A percentile compares a stretch with the other conserved stretches of the same genome.
Conservation (phyloP, 2,329 filamentous ascomycete genomes). For the Curvularia verruculosa region DNA sequence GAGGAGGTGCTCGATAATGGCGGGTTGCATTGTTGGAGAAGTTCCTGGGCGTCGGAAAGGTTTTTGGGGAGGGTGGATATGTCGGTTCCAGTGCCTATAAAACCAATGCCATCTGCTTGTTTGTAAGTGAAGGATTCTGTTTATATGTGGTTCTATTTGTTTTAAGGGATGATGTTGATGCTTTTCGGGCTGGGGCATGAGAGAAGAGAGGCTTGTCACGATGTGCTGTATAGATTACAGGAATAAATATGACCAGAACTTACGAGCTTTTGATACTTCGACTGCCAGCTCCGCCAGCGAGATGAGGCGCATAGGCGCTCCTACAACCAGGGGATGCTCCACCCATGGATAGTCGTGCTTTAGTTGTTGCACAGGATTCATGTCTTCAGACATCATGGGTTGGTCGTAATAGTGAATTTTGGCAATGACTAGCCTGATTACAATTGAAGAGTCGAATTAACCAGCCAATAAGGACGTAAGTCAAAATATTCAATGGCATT, state of each 20-base stretch:
- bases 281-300: not conserved
- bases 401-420: not conserved
- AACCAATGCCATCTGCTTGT: not conserved
- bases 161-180: no score
- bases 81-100: not conserved
- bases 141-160: no score
- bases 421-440: not conserved
- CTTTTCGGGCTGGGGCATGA: no score
- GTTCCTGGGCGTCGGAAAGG: not conserved
- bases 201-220: not conserved
- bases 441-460: not conserved
- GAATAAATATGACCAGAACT: not conserved
- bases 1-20: not conserved
- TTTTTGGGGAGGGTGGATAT: not conserved
- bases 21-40: not conserved
- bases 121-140: not conserved
- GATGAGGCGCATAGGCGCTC: not conserved
- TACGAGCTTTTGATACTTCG: not conserved
- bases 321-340: not conserved
- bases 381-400: not conserved
- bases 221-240: not conserved
- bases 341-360: not conserved
- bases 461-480: not conserved
- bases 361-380: not conserved
- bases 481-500: not conserved